phyloP scores from a whole-genome alignment of 305 asterid species.

The Caryopteris hybrid region DNA sequence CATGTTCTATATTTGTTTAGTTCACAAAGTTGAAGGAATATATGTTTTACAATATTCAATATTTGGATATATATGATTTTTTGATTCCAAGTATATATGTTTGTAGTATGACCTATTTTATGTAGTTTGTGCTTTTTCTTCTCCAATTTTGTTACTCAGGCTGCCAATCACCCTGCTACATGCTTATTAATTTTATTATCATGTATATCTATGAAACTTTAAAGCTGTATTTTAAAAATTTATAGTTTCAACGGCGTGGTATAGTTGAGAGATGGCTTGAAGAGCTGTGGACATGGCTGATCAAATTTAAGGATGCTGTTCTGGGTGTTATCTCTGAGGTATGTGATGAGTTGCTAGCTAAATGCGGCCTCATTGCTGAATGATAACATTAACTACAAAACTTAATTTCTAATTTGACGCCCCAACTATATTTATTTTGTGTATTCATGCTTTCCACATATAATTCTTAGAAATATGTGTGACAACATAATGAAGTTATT shows the following conservation, averaged over 20 bases:
- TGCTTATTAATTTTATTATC: not conserved
- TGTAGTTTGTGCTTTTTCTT: not conserved
- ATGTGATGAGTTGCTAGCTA: conserved; percentile 21
- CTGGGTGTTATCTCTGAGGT: conserved; percentile 70
- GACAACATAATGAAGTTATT: not conserved
- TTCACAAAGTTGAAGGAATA: not conserved
- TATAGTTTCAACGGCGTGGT: conserved; percentile 82
- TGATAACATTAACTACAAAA: conserved; percentile 2
- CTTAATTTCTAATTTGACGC: not conserved
- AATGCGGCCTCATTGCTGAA: conserved; percentile 7
- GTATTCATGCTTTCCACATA: conserved; percentile 5
- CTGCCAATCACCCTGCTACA: conserved; percentile 6
- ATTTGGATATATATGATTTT: not conserved
- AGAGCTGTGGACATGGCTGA: conserved; percentile 85
- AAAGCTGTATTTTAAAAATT: conserved; percentile 31
- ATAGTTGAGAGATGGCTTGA: conserved; percentile 92
- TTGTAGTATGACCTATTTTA: not conserved
- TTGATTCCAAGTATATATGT: not conserved
- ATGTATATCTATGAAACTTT: conserved; percentile 16
- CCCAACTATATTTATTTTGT: not conserved
- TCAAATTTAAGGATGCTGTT: conserved; percentile 70
- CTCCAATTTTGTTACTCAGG: not conserved
- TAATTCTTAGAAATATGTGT: not conserved
- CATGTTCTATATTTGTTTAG: not conserved
- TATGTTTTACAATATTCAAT: not conserved